Evolutionary conservation across 768 basidiomycete genomes (phyloP), one percentile per base, ranked within the genome.

Genomic region (Termitomyces sp.): DNA sequence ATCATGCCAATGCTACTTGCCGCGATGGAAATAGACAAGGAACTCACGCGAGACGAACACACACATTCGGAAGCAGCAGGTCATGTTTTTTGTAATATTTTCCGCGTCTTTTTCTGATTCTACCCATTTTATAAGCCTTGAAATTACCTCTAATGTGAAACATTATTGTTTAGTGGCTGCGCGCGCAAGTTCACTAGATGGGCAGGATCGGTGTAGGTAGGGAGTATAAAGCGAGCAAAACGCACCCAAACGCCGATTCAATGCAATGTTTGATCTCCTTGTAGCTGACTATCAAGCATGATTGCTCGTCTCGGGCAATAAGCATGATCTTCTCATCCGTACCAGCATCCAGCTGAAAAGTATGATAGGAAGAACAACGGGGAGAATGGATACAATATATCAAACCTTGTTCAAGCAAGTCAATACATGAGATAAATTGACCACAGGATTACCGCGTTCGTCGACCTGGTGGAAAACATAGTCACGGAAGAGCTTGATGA

Each of bases 391-490:
- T 34, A 11, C 32, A 20, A 56, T 15, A 51, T 38, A 6, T 74
- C 80, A 43, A 46, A 89, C 93, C 86, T 98, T 99, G 81, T 96
- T 98, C 65, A 99, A 77, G 69, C 92, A 94, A 2, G 89, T 85
- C 29, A 99, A 76, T 11, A 99, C 96, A 75, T 98, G 96, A 0
- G 88, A 84, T 62, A 99, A 75, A 70, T 96, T 95, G 60, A 98
- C 80, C 17, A 97, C 86, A 0, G 97, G 96, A 57, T 89, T 87
- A 10, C 94, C 92, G 65, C 85, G 82, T 69, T 94, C 92, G 65
- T 97, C 95, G 46, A 97, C 89, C 73, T 97, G 95, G 71, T 99
- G 97, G 74, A 99, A 99, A 31, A 99, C 95, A 67, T 92, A 96
- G 73, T 99, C 97, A 17, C 97, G 85, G 83, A 99, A 98, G 50